Evolutionary conservation across 2,329 filamentous ascomycete genomes (phyloP).

Genomic region (Colletotrichum shisoi): DNA sequence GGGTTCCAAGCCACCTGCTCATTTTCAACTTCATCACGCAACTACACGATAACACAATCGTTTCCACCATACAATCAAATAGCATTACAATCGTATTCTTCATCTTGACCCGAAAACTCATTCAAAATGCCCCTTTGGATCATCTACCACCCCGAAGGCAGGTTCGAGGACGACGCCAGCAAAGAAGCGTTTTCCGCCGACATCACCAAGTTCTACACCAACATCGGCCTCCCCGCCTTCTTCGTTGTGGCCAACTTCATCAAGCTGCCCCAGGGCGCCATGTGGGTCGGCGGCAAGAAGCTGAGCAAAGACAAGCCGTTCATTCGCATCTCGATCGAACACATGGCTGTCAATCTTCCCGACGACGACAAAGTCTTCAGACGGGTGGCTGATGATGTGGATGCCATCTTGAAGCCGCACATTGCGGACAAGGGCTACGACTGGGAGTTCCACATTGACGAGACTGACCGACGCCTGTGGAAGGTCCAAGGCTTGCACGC

Average conservation of each 20-base stretch:
- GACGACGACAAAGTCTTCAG: conserved; percentile 42
- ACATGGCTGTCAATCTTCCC: conserved; percentile 43
- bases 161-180: conserved; percentile 45
- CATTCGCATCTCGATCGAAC: conserved; percentile 47
- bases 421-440: conserved; percentile 53
- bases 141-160: conserved; percentile 51
- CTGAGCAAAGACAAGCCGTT: conserved; percentile 44
- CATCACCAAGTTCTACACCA: conserved; percentile 47
- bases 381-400: conserved; percentile 38
- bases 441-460: conserved; percentile 54
- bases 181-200: conserved; percentile 47
- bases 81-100: too few species aligned
- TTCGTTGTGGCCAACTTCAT: conserved; percentile 55
- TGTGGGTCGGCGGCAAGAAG: conserved; percentile 41
- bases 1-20: too few species aligned
- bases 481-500: conserved; percentile 53
- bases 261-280: conserved; percentile 41
- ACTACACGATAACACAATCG: too few species aligned
- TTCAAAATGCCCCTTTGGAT: conserved; percentile 54
- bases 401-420: conserved; percentile 50
- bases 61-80: too few species aligned
- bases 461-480: conserved; percentile 55
- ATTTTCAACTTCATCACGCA: too few species aligned
- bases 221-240: conserved; percentile 51
- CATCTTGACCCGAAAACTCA: neutral